Conservation (phyloP, 805 yeast species). For the Saccharomycopsis selenospora region DNA sequence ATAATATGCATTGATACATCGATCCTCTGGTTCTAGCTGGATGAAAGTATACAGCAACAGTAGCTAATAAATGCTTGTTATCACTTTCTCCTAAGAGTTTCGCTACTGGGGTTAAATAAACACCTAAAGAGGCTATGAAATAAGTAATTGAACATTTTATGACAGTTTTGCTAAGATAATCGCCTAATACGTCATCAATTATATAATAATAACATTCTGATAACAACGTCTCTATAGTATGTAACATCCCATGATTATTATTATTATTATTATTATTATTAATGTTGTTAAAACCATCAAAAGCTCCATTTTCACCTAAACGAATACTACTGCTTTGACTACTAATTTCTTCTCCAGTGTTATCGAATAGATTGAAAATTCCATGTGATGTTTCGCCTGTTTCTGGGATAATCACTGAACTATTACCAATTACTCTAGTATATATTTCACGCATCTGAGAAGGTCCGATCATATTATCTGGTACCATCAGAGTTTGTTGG, state of each 20-base stretch:
- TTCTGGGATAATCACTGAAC: slow-evolving; percentile 39
- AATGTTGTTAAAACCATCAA: too few relatives aligned
- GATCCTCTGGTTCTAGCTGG: slow-evolving; percentile 74
- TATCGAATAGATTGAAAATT: neutral
- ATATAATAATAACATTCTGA: neutral
- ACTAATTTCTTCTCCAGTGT: neutral
- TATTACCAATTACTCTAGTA: slow-evolving; percentile 21
- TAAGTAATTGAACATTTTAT: slow-evolving; percentile 71
- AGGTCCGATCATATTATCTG: neutral
- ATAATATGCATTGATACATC: slow-evolving; percentile 67
- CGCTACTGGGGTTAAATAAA: slow-evolving; percentile 48
- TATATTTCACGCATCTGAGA: slow-evolving; percentile 18
- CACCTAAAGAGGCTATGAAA: slow-evolving; percentile 64
- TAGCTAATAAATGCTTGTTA: slow-evolving; percentile 74
- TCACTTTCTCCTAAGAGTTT: slow-evolving; percentile 54
- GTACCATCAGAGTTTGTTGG: neutral
- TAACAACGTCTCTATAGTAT: slow-evolving; percentile 15
- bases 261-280: too few relatives aligned
- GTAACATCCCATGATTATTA: too few relatives aligned
- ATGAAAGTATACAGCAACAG: slow-evolving; percentile 79
- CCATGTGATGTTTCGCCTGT: slow-evolving; percentile 33
- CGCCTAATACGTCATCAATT: neutral
- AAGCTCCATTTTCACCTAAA: slow-evolving; percentile 14
- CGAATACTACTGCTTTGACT: too few relatives aligned
- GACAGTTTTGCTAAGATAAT: slow-evolving; percentile 26